Percentiles rank a stretch among this genome's conserved stretches.
Evolutionary conservation across 345 rosid species (phyloP).

Genomic region (Linum tenue): DNA sequence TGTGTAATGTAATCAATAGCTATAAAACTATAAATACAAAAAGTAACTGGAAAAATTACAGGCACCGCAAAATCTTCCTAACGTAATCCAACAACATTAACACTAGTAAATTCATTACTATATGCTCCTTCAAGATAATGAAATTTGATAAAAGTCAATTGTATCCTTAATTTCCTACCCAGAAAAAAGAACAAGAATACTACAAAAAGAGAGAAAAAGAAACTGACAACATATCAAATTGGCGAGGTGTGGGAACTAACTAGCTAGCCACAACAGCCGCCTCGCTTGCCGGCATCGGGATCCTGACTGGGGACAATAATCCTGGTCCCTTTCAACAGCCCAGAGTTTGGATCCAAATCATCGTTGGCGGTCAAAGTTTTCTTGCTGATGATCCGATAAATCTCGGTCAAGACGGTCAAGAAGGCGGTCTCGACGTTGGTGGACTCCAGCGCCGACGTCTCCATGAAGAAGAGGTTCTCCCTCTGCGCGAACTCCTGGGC

Average conservation of each 20-base stretch:
- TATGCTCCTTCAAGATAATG: too few species aligned
- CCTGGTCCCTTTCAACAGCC: neutral
- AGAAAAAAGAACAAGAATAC: neutral
- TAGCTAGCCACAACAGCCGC: neutral
- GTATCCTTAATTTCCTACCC: too few species aligned
- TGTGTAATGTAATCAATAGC: too few species aligned
- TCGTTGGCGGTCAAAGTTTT: neutral
- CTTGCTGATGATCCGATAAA: neutral
- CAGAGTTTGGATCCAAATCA: neutral
- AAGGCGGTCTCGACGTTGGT: neutral
- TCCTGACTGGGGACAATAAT: neutral
- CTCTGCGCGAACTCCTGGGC: slow-evolving; percentile 3
- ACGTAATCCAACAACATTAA: too few species aligned
- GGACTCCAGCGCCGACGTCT: neutral
- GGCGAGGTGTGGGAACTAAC: too few species aligned
- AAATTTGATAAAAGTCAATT: too few species aligned
- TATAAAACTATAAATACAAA: too few species aligned
- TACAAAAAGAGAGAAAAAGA: neutral
- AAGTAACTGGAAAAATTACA: too few species aligned
- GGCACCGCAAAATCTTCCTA: too few species aligned
- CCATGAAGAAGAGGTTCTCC: slow-evolving; percentile 7
- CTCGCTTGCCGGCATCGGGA: neutral
- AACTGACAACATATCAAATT: too few species aligned
- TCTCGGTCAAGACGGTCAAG: neutral
- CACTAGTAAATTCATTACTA: too few species aligned